Base-by-base conservation (phyloP, 75 land plant species). In the Picea sitchensis region DNA sequence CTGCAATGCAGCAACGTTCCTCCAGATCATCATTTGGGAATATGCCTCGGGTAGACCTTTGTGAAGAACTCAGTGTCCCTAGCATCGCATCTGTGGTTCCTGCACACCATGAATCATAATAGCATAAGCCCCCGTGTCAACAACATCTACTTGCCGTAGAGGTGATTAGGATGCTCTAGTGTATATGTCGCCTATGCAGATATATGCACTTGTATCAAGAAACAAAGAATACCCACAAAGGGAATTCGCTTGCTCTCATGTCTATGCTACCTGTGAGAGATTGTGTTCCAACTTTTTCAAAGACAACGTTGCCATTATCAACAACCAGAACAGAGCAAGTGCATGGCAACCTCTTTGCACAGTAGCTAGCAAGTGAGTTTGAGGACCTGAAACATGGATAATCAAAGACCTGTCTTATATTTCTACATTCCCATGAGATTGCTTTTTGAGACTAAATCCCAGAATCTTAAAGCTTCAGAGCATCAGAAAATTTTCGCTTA, bases 341-440 rank as follows among this genome's bases (percentile, higher is more conserved):
- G 47, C 77, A 61, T 41, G 98, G 89, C 59, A 97, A 72, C 5
- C 77, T 82, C 84, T 83, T 93, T 3, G 90, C 76, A 74, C 92
- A 95, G 85, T 93, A 93, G 80, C 76, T 93, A 2, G 90, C 94
- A 20, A 90, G 67, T 31, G 94, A 92, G 71, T 80, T 47, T 71
- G 89, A 81, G 63, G 80, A 76, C 77, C 98, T 92, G 87, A 80
- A 76, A 82, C 64, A 47, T 47, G 21, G 61, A 63, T 15, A 75
- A 60, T 74, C 78, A 88, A 65, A 83, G 79, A 60, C n/a, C 8
- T n/a, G 18, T 44, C 21, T 17, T 41, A 20, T 65, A 11, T 36
- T 60, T 14, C 64, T 69, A 77, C 61, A 41, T 1, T 15, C 1
- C 4, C 36, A 75, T 26, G 60, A 71, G 51, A 31, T 18, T 21